phyloP scores from a whole-genome alignment of 164 flowering plant species.

The Aristolochia fimbriata region DNA sequence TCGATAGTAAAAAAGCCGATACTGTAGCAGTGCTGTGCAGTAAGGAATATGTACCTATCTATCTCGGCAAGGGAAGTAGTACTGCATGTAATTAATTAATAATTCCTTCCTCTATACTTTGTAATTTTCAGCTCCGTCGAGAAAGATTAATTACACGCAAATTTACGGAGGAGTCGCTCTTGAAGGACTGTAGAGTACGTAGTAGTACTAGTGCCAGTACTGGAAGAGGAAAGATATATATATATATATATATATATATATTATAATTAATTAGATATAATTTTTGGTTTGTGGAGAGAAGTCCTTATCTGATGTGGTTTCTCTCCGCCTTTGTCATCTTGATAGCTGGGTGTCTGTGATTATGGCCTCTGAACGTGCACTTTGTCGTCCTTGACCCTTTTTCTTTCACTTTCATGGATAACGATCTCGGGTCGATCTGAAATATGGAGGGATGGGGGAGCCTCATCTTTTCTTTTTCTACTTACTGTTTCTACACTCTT shows the following conservation, averaged over 20 bases:
- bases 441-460: conserved; percentile 3
- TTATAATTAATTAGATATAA: too few relatives aligned
- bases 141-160: too few relatives aligned
- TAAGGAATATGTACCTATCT: neutral
- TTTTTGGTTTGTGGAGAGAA: conserved; percentile 10
- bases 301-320: conserved; percentile 18
- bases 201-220: too few relatives aligned
- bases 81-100: too few relatives aligned
- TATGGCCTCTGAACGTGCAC: conserved; percentile 21
- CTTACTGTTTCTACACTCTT: conserved; percentile 25
- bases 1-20: too few relatives aligned
- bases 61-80: too few relatives aligned
- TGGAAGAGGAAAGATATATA: neutral
- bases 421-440: conserved; percentile 11
- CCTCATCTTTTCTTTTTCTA: conserved; percentile 16
- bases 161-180: too few relatives aligned
- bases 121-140: neutral
- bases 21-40: too few relatives aligned
- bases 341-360: conserved; percentile 17
- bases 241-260: conserved; percentile 3
- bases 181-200: too few relatives aligned
- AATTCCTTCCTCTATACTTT: too few relatives aligned
- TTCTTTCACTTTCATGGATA: conserved; percentile 20
- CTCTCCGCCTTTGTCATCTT: conserved; percentile 3
- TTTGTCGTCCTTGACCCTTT: conserved; percentile 1